Evolutionary conservation across 2,329 filamentous ascomycete species (phyloP), one percentile per base, ranked within the genome.

Genomic region (Hypoxylon sp.): DNA sequence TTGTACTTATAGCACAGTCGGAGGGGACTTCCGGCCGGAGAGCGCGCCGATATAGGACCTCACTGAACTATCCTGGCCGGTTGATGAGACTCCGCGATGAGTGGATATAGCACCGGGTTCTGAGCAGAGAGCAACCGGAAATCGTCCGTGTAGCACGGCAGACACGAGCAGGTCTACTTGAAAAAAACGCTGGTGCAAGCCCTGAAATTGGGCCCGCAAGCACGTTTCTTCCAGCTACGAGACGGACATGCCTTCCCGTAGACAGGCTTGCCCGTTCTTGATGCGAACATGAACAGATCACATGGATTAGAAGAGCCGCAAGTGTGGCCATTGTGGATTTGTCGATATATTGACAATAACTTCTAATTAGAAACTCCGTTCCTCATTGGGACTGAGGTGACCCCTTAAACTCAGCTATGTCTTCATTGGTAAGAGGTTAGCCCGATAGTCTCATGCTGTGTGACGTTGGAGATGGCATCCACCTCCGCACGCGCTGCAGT

Each of bases 101-200:
- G 78, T 0, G 88, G 88, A 71, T 88, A 90, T 0, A 88, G 84
- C 0, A 90, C 88, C 2, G 88, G 86, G 69, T 91, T 91, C 52
- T 87, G 83, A 1, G 81, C 80, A 75, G 88, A 90, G 23, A 90
- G 84, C 17, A 82, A 75, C 11, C 84, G 82, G 75, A 90, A 91
- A 74, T 90, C 86, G 17, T 79, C 56, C 11, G 88, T 87, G 75
- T 89, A 87, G 32, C 79, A 41, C 5, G 76, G 1, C 83, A 87
- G 88, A 80, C 10, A 90, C 81, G 41, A 91, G 82, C 38, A 91
- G 80, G 71, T 91, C 91, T 41, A 88, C 87, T 80, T 90, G 88
- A 13, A 90, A 78, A 71, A 85, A 85, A 83, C 11, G 80, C 81
- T 0, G 85, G 84, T 2, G 87, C 85, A 1, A 88, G 78, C 11